Percentiles rank a stretch among this genome's conserved stretches.
Conservation (phyloP, 768 basidiomycete species). For the Rhizopogon roseolus region DNA sequence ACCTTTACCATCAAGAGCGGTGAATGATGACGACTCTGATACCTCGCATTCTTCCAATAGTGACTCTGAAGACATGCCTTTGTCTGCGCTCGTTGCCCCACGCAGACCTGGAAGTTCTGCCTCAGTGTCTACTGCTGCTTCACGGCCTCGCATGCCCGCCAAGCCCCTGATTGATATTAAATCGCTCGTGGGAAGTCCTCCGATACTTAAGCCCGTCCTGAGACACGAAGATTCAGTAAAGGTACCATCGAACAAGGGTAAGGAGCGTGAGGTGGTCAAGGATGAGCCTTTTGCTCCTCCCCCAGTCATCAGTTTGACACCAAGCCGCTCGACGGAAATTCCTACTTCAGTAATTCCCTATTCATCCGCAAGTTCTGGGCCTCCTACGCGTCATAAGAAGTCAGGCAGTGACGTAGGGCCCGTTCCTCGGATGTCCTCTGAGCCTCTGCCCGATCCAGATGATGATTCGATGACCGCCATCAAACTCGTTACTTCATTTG, state of each 20-base stretch:
- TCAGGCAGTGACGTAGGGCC: constrained; percentile 12
- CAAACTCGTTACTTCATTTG: constrained; percentile 23
- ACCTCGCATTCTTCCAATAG: constrained; percentile 30
- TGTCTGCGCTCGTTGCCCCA: constrained; percentile 58
- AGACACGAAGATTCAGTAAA: constrained; percentile 24
- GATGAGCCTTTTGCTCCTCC: constrained; percentile 27
- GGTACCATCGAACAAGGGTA: constrained; percentile 11
- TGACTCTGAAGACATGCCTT: constrained; percentile 57
- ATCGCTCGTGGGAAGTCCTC: constrained; percentile 30
- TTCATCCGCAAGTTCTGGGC: not conserved
- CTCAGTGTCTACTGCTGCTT: constrained; percentile 25
- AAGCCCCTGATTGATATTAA: constrained; percentile 42
- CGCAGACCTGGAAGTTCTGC: constrained; percentile 62
- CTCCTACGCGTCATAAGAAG: constrained; percentile 11
- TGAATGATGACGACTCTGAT: constrained; percentile 17
- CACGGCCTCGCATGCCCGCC: constrained; percentile 26
- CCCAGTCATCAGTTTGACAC: constrained; percentile 16
- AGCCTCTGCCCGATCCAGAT: constrained; percentile 11
- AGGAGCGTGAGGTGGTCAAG: constrained; percentile 16
- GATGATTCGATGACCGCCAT: constrained; percentile 28
- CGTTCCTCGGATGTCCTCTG: not conserved
- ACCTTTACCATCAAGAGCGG: not conserved
- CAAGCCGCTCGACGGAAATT: constrained; percentile 13
- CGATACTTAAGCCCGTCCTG: constrained; percentile 24
- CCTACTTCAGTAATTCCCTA: not conserved